Evolutionary conservation across 306 rosid genomes (phyloP).

Genomic region (Fragaria nilgerrensis): DNA sequence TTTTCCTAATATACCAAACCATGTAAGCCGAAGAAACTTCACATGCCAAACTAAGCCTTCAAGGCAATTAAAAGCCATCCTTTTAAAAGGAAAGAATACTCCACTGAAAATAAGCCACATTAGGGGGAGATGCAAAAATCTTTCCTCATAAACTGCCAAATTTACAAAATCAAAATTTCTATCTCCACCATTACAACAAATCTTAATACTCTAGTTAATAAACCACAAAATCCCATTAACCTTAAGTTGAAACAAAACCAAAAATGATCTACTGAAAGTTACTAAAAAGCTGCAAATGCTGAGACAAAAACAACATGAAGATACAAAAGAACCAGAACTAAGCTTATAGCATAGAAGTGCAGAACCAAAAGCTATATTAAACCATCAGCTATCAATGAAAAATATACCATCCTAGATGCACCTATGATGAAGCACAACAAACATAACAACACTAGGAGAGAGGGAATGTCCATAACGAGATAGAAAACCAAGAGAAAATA

Average conservation of each 20-base stretch:
- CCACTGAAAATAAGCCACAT: neutral
- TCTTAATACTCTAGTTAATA: neutral
- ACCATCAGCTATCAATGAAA: neutral
- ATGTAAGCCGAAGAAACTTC: neutral
- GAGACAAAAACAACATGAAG: neutral
- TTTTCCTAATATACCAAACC: neutral
- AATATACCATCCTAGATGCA: neutral
- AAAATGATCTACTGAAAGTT: neutral
- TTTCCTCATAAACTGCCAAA: neutral
- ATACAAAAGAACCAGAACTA: neutral
- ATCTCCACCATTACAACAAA: neutral
- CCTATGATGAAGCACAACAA: neutral
- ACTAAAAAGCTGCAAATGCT: neutral
- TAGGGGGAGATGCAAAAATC: neutral
- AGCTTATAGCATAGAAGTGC: neutral
- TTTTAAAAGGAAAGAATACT: neutral
- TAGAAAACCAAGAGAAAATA: neutral
- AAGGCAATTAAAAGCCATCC: neutral
- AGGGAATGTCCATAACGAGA: neutral
- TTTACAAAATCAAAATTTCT: neutral
- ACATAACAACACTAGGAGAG: neutral
- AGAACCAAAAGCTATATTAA: neutral
- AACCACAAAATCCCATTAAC: neutral
- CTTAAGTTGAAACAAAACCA: neutral
- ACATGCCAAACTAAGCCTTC: neutral